Percentiles rank a stretch among this genome's conserved stretches.
Conservation (phyloP, 2,329 filamentous ascomycete species). For the Eutypa lata region DNA sequence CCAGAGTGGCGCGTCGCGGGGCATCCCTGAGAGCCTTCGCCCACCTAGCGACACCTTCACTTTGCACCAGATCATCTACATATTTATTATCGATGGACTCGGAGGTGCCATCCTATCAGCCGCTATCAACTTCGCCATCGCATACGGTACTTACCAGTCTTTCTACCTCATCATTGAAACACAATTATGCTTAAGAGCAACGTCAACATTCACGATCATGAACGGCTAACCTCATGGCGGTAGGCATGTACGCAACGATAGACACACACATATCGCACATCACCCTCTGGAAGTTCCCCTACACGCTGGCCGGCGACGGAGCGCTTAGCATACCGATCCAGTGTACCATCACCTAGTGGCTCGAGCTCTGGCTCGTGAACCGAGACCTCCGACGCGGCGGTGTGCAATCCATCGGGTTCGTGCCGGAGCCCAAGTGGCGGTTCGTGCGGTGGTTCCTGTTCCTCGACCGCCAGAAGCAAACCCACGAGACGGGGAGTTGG, state of each 20-base stretch:
- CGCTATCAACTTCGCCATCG: conserved; percentile 50
- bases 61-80: conserved; percentile 44
- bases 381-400: conserved; percentile 41
- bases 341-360: conserved; percentile 48
- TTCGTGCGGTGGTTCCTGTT: conserved; percentile 43
- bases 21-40: background rate
- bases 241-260: conserved; percentile 46
- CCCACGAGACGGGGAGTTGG: conserved; percentile 22
- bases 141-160: conserved; percentile 38
- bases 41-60: conserved; percentile 39
- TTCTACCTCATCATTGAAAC: too few relatives aligned
- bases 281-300: conserved; percentile 47
- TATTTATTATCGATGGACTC: conserved; percentile 45
- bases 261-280: conserved; percentile 35
- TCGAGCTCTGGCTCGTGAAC: conserved; percentile 46
- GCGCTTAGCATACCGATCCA: conserved; percentile 51
- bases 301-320: conserved; percentile 48
- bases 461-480: conserved; percentile 30
- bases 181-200: too few relatives aligned
- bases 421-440: conserved; percentile 30
- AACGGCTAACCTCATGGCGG: conserved; percentile 5
- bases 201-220: too few relatives aligned
- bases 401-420: conserved; percentile 45
- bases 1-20: background rate
- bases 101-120: conserved; percentile 45